phyloP scores from a whole-genome alignment of 495 filamentous ascomycete species.

The Aspergillus homomorphus region DNA sequence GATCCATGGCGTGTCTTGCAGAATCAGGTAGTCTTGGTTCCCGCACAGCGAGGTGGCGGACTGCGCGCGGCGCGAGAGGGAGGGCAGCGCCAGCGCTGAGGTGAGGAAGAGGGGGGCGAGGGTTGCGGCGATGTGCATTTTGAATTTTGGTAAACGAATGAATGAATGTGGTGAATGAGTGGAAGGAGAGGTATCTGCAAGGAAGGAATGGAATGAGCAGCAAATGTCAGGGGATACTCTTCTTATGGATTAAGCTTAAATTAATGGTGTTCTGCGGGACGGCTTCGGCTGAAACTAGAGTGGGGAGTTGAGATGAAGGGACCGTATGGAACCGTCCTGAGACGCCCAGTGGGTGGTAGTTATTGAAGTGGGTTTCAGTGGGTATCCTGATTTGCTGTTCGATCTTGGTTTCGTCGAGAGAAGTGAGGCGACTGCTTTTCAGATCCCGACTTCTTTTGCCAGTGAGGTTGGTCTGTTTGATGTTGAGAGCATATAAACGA shows the following conservation, averaged over 20 bases:
- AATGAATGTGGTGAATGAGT: neutral
- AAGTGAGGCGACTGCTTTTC: no score
- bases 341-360: neutral
- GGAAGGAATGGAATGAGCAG: neutral
- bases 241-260: slow-evolving; percentile 1
- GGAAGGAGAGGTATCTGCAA: neutral
- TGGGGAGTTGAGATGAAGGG: neutral
- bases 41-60: slow-evolving; percentile 25
- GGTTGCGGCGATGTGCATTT: neutral
- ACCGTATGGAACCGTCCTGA: neutral
- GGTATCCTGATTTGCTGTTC: neutral
- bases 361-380: neutral
- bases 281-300: neutral
- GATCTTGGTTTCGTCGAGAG: no score
- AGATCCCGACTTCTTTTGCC: no score
- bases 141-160: neutral
- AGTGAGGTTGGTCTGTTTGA: no score
- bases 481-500: no score
- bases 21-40: slow-evolving; percentile 26
- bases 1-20: slow-evolving; percentile 34
- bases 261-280: neutral
- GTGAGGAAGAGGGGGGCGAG: neutral
- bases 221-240: neutral
- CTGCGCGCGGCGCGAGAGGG: neutral
- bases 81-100: slow-evolving; percentile 4